Evolutionary conservation across 2,329 filamentous ascomycete genomes (phyloP).

Genomic region (Penicillium sp.): DNA sequence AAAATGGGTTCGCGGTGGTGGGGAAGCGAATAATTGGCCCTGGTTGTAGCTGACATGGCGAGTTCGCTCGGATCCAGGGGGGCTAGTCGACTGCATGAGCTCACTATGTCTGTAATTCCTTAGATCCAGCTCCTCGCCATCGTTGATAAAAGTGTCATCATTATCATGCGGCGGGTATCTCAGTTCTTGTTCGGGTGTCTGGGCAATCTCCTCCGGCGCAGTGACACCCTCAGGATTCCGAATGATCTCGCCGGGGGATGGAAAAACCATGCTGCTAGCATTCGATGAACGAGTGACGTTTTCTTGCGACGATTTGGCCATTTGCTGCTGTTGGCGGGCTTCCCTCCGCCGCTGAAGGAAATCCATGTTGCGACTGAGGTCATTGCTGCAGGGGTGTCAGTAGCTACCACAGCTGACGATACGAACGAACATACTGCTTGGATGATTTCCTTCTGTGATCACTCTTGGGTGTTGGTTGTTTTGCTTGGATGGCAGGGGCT

Average conservation of each 20-base stretch:
- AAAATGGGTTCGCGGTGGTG: not conserved
- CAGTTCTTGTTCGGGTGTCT: slow-evolving; percentile 5
- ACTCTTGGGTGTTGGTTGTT: not conserved
- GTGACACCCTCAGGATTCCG: not conserved
- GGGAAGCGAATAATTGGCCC: slow-evolving; percentile 10
- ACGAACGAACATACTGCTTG: slow-evolving; percentile 1
- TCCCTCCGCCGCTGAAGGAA: slow-evolving; percentile 7
- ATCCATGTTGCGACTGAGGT: not conserved
- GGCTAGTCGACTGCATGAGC: slow-evolving; percentile 18
- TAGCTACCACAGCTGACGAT: not conserved
- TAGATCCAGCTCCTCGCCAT: slow-evolving; percentile 10
- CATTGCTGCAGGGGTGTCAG: not conserved
- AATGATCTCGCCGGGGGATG: not conserved
- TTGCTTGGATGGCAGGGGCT: not conserved
- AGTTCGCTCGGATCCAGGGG: slow-evolving; percentile 21
- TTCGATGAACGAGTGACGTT: not conserved
- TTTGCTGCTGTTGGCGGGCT: not conserved
- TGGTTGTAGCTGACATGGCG: slow-evolving; percentile 22
- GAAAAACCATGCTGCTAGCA: not conserved
- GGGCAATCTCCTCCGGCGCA: not conserved
- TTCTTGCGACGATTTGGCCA: no score
- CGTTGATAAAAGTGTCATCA: slow-evolving; percentile 12
- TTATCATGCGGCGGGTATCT: slow-evolving; percentile 6
- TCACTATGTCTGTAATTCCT: not conserved
- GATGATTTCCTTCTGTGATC: not conserved